Base-by-base conservation (phyloP, 306 rosid species). In the Dalbergia oliveri region DNA sequence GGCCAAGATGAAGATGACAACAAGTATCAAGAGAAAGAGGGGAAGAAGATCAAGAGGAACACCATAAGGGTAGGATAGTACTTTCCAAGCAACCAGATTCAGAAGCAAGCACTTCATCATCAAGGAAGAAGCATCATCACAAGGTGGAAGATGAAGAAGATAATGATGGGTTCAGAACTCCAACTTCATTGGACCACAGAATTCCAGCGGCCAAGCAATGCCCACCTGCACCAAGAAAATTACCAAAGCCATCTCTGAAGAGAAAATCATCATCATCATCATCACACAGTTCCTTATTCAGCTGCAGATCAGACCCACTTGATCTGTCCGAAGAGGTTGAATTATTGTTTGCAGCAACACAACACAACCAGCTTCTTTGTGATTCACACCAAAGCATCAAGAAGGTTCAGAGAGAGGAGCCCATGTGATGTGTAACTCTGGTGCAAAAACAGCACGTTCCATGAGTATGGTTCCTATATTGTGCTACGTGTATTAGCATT, bases 101-200 rank as follows among this genome's bases (percentile, higher is more conserved):
- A 14, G 73, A 18, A 34, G 58, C 59, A 59, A 56, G 74, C 15
- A 0, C 65, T 61, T 60, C 61, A 26, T 31, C 71, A 75, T 43
- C 47, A 47, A 47, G 14, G 2, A 47, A 12, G 53, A 3, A 47
- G 53, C 53, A 47, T 47, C 15, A 47, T 3, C 10, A 47, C 8
- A 54, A 54, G 60, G 60, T 2, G 23, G 10, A n/a, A 16, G 60
- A 73, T 2, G 39, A 47, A 1, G 83, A 79, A 5, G 69, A 69
- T 4, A 6, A 37, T 70, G 97, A 90, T 83, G 98, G 98, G 0
- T 88, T 82, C 81, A 87, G 66, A 81, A 93, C 98, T 62, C 98
- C 98, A 63, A 86, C 90, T 43, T 69, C 87, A 13, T 35, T 73
- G 83, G 87, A 87, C 16, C 86, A 85, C 85, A 88, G 64, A 84